Evolutionary conservation across 1,284 basidiomycete species (phyloP).

Genomic region (Earliella scabrosa): DNA sequence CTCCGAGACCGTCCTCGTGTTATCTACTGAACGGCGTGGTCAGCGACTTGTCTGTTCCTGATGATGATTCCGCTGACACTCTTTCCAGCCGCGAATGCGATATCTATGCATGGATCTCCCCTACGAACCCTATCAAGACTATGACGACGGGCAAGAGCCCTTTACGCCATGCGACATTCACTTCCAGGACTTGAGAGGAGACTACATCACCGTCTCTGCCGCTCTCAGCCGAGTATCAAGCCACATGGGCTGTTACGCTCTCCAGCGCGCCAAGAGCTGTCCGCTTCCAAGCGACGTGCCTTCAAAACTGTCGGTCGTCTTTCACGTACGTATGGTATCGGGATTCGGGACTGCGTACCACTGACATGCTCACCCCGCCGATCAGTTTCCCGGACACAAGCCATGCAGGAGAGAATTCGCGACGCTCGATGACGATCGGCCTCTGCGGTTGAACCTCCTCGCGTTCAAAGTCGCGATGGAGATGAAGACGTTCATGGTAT

Average conservation of each 20-base stretch:
- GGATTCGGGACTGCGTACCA: too few species aligned
- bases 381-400: background rate
- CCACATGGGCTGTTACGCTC: conserved; percentile 2
- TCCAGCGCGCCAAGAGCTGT: background rate
- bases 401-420: background rate
- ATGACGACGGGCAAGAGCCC: background rate
- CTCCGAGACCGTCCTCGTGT: too few species aligned
- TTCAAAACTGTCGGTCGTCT: background rate
- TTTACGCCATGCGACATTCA: background rate
- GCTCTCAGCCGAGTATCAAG: background rate
- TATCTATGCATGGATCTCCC: conserved; percentile 2
- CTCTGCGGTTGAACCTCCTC: background rate
- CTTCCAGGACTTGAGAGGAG: background rate
- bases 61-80: background rate
- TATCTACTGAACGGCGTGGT: too few species aligned
- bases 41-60: too few species aligned
- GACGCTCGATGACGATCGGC: background rate
- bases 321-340: background rate
- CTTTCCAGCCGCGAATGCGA: background rate
- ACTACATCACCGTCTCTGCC: background rate
- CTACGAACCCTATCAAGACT: background rate
- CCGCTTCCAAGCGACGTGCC: background rate
- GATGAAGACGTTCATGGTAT: conserved; percentile 1
- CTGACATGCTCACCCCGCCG: background rate
- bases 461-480: background rate